Base-by-base conservation (phyloP, 352 stramenopile species). In the Pythium phragmiticola region DNA sequence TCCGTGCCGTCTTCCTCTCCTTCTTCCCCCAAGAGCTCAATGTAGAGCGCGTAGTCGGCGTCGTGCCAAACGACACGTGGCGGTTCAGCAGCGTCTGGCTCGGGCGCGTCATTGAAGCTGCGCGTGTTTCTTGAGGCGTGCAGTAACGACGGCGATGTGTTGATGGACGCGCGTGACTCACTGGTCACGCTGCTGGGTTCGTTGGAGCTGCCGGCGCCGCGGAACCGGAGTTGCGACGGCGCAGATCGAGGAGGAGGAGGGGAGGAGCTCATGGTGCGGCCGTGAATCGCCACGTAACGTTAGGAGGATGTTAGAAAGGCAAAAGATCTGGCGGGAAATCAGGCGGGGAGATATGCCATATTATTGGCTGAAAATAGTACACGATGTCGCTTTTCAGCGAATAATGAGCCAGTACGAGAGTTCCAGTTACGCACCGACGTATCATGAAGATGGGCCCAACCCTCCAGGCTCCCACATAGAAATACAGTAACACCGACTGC, bases 11-110 rank as follows among this genome's bases (percentile, higher is more conserved):
- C 34, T 9, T 6, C 14, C n/a, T 65, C 50, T 11, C 59, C 37
- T 6, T 37, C 30, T 47, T 42, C 55, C 14, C 43, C 12, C n/a
- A 55, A 43, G 0, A 70, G 51, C 50, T 70, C 64, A 3, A 70
- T 45, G 57, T 70, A 70, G 16, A 70, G 45, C n/a, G 57, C 65
- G 52, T 70, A 70, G 64, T 70, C 64, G 51, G 64, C 64, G 30
- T 70, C 64, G 17, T 63, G 57, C 63, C 63, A 70, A 19, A 57
- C 48, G 34, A 58, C 17, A 3, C 26, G 26, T 30, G 26, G 26
- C 26, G 26, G 26, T 30, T 30, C 26, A 30, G 39, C 3, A 5
- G 21, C 26, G 2, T 39, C 21, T 34, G 19, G 3, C 11, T 34
- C 28, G 7, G 41, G 7, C 17, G 21, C 28, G 21, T 47, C n/a